Evolutionary conservation across 1,284 basidiomycete genomes (phyloP), one percentile per base, ranked within the genome.

Genomic region (Apiotrichum domesticum): DNA sequence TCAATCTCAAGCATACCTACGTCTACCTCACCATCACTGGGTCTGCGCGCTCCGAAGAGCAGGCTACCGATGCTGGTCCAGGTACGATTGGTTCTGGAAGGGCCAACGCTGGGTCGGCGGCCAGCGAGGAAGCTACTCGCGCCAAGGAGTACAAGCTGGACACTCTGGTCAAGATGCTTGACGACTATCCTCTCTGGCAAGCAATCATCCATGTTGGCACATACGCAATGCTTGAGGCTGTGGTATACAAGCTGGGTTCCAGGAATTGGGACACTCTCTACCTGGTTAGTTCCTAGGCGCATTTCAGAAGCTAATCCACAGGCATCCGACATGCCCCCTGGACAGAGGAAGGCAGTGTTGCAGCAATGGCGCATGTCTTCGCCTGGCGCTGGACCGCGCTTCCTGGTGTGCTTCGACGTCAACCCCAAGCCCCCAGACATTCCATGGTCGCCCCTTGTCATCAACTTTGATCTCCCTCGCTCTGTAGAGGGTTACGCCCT

Each of bases 101-200:
- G 52, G 57, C 58, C 13, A 67, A 60, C 32, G 59, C 63, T 3
- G 58, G 57, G 5, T 83, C 86, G 43, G 82, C 84, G 4, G 63
- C 68, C 1, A 75, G 66, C 73, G 87, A 89, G 11, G 91, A 94
- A 76, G 90, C 85, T 46, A 84, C 85, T 11, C 88, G 91, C 72
- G 92, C 92, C 40, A 84, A 90, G 62, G 94, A 97, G 77, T 98
- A 93, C 90, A 98, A 98, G 77, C 80, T 98, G 52, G 94, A 98
- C 69, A 93, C 92, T 14, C 81, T 98, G 39, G 86, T 88, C 32
- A 95, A 97, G 74, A 80, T 98, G 59, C 86, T 96, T 63, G 91
- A 95, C 51, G 94, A 98, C 71, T 83, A 76, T 56, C 71, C 75
- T 10, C 68, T 79, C 8, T 79, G 81, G 50, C 90, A 93, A 65